Percentiles rank a stretch among this genome's conserved stretches.
phyloP scores from a whole-genome alignment of 2,329 filamentous ascomycete species.

The Fusarium metavorans region DNA sequence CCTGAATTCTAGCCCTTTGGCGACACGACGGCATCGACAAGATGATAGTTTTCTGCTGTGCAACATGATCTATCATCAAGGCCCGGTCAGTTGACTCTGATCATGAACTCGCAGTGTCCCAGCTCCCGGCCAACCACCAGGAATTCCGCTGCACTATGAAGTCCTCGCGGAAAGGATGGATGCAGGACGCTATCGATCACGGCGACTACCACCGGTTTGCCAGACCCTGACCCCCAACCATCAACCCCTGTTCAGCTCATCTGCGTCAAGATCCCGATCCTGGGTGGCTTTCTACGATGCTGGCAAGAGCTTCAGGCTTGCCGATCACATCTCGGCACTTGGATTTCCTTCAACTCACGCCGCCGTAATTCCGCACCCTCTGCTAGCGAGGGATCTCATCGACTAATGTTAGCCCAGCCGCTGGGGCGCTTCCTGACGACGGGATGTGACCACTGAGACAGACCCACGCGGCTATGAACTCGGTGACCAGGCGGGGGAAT shows the following conservation, averaged over 20 bases:
- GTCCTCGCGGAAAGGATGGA: neutral
- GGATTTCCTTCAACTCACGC: neutral
- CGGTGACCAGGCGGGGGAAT: constrained; percentile 13
- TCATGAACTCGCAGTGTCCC: neutral
- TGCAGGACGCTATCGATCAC: neutral
- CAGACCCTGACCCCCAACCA: neutral
- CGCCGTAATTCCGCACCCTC: neutral
- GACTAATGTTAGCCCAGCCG: neutral
- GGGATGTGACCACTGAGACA: constrained; percentile 26
- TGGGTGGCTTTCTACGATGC: neutral
- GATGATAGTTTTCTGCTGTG: constrained; percentile 7
- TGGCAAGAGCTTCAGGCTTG: neutral
- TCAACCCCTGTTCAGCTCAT: neutral
- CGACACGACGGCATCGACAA: neutral
- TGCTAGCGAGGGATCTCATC: neutral
- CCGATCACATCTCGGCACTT: constrained; percentile 1
- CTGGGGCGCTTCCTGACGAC: neutral
- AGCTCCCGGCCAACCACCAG: neutral
- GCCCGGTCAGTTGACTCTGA: neutral
- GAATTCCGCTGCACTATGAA: neutral
- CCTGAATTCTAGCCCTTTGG: neutral
- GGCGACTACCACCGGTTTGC: neutral
- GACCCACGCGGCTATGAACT: constrained; percentile 10
- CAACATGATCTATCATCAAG: constrained; percentile 20
- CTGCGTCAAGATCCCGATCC: neutral